Evolutionary conservation across 495 filamentous ascomycete species (phyloP).

Genomic region (Talaromyces wortmannii): DNA sequence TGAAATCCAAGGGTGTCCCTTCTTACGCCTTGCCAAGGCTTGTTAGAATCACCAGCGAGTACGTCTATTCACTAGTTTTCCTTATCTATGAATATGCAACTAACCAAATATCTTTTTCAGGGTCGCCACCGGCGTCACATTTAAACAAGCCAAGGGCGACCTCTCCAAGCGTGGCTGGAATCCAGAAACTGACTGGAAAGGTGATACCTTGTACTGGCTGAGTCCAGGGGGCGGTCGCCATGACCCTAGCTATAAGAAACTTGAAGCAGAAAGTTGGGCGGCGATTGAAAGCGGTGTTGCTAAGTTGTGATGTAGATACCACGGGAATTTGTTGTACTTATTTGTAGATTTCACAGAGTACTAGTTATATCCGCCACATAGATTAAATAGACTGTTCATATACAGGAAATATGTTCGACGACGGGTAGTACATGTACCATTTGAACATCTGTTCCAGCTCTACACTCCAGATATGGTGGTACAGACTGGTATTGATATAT

Average conservation of each 20-base stretch:
- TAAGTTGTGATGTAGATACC: slow-evolving; percentile 25
- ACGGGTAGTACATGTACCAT: no score
- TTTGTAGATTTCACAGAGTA: no score
- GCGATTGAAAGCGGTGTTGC: slow-evolving; percentile 38
- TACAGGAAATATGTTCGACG: no score
- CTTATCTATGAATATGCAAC: not conserved
- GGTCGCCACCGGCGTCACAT: slow-evolving; percentile 42
- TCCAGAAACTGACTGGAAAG: slow-evolving; percentile 23
- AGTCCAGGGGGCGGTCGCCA: slow-evolving; percentile 7
- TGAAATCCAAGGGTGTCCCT: slow-evolving; percentile 44
- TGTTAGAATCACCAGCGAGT: slow-evolving; percentile 44
- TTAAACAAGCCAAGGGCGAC: slow-evolving; percentile 46
- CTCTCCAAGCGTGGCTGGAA: slow-evolving; percentile 40
- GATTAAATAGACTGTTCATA: no score
- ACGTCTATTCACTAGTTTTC: slow-evolving; percentile 6
- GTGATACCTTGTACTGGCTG: slow-evolving; percentile 42
- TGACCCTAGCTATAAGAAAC: slow-evolving; percentile 28
- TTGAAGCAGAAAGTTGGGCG: slow-evolving; percentile 30
- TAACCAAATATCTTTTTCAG: slow-evolving; percentile 12
- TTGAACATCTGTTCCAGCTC: no score
- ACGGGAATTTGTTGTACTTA: no score
- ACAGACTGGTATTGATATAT: no score
- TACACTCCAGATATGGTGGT: no score
- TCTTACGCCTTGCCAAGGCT: slow-evolving; percentile 42
- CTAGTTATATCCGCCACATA: no score